These are phyloP conservation scores for Remersonia thermophila DNA, from an alignment of 2,329 filamentous ascomycete genomes.

Conservation along the genomic window DNA sequence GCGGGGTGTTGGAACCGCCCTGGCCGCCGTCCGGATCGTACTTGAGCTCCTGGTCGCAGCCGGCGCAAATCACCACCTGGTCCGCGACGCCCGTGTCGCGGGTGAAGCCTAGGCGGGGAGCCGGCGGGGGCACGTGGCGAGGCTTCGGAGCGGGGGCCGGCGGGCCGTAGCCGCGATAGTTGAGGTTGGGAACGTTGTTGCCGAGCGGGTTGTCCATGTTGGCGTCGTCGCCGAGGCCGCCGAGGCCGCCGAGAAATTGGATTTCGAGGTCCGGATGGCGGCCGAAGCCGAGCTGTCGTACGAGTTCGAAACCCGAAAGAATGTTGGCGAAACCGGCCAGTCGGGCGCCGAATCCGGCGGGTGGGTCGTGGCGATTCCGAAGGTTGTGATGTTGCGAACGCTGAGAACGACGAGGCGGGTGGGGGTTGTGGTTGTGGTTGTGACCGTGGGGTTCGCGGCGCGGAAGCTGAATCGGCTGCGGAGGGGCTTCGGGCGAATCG, in stretches of 20 bases:
- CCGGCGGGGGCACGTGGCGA: conserved; percentile 49
- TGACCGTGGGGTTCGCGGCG: not conserved
- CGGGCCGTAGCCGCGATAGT: conserved; percentile 24
- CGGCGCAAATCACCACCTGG: conserved; percentile 67
- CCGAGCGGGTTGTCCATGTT: conserved; percentile 19
- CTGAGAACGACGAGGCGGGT: not conserved
- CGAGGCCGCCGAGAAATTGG: conserved; percentile 5
- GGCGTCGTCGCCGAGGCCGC: no score
- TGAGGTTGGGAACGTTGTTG: conserved; percentile 21
- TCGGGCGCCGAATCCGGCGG: not conserved
- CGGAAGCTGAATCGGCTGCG: conserved; percentile 2
- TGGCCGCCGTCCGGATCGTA: conserved; percentile 44
- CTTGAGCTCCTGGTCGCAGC: conserved; percentile 74
- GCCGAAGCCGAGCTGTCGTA: conserved; percentile 6
- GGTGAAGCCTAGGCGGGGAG: conserved; percentile 66
- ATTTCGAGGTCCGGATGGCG: conserved; percentile 20
- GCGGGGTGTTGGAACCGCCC: conserved; percentile 21
- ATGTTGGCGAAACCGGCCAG: not conserved
- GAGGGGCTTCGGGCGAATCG: conserved; percentile 11
- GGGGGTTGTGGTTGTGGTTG: not conserved
- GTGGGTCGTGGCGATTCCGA: not conserved
- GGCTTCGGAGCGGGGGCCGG: conserved; percentile 28
- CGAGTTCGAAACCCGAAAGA: not conserved
- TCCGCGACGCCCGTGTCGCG: conserved; percentile 62
- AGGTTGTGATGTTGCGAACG: not conserved